Evolutionary conservation across 495 filamentous ascomycete species (phyloP), one percentile per base, ranked within the genome.

Genomic region (Viridothelium virens): DNA sequence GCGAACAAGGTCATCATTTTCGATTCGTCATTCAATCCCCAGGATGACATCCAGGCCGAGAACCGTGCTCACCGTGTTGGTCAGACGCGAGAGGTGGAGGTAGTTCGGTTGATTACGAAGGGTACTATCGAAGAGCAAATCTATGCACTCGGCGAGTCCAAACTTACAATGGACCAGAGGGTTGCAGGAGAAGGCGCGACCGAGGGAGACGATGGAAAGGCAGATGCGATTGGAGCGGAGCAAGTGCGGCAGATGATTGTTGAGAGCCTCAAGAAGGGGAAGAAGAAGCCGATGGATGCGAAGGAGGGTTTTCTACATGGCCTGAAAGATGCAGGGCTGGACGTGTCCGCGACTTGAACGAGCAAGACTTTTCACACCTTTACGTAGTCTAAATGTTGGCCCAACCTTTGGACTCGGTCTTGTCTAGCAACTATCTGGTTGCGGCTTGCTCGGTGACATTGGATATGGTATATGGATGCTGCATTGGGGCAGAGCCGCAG

Each of bases 1-100:
- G 95, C 94, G 2, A 97, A 97, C 78, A 97, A 96, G 79, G 92
- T 98, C 67, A 85, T 98, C 74, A 93, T 98, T 72, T 97, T 97
- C 73, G 94, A 98, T 76, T 90, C 89, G 63, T 88, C 84, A 38
- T 97, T 97, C 77, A 98, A 98, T 70, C 94, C 94, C 0, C 94
- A 98, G 74, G 92, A 97, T 65, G 94, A 98, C 72, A 83, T 94
- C 1, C 94, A 98, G 75, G 94, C 94, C 0, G 92, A 96, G 77
- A 97, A 98, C 73, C 89, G 94, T 25, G 94, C 94, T 1, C 94
- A 98, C 78, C 86, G 94, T 3, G 90, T 98, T 11, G 95, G 94
- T 1, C 94, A 98, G 75, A 92, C 82, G 9, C 78, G 89, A 36
- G 89, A 91, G 18, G 94, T 98, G 2, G 94, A 97, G 71, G 87